Evolutionary conservation across 2,329 filamentous ascomycete genomes (phyloP), one percentile per base, ranked within the genome.

Genomic region (Neoarthrinium moseri): DNA sequence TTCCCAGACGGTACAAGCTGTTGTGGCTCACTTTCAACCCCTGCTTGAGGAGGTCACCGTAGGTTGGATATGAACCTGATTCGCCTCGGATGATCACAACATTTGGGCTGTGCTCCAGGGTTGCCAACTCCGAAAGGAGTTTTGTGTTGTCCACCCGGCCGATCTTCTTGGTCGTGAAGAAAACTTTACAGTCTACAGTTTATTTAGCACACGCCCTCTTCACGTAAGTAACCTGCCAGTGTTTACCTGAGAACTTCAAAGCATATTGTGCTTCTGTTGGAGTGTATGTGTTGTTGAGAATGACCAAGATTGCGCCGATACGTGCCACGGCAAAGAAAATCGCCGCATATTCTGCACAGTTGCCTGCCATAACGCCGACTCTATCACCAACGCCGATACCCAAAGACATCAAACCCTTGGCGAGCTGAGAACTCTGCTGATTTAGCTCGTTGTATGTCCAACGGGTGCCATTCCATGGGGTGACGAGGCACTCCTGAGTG

Each of bases 201-300:
- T n/a, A n/a, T n/a, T n/a, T n/a, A n/a, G n/a, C n/a, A n/a, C n/a
- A n/a, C n/a, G n/a, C n/a, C n/a, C 12, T 21, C 53, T 20, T 12
- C 35, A 20, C 20, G 10, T 38, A 11, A 15, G 8, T 35, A 11
- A 7, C 8, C 10, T 18, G 8, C 33, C 32, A 49, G 42, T 20
- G 13, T 72, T 54, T 66, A 86, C 83, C 81, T 13, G 85, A 83
- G 58, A 90, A 88, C 45, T 78, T 76, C 22, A 91, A 65, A 8
- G 84, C 87, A 63, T 87, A 86, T 61, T 83, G 76, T 38, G 86
- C 82, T 66, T 91, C 87, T 1, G 77, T 80, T 2, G 83, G 75
- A 1, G 87, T 91, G 61, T 91, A 91, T 0, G 87, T 91, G 67
- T 90, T 91, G 69, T 91, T 91, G 53, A 91, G 70, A 35, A 91